phyloP scores from a whole-genome alignment of 2,329 filamentous ascomycete genomes.

The Cadophora luteo-olivacea region DNA sequence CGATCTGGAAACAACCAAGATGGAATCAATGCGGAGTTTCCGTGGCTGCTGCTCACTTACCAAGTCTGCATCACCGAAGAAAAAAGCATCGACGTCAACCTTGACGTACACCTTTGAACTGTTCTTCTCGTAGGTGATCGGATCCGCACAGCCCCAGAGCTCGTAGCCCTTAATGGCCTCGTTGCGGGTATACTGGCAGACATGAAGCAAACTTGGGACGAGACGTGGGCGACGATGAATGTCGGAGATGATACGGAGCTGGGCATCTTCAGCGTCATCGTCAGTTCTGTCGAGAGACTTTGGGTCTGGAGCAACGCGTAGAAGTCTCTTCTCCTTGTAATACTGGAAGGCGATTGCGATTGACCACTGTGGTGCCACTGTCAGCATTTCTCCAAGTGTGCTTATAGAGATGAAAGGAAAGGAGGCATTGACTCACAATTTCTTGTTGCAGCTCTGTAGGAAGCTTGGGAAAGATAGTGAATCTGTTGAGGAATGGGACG shows the following conservation, averaged over 20 bases:
- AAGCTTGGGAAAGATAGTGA: slow-evolving; percentile 7
- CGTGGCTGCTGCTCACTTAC: background rate
- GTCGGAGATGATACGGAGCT: slow-evolving; percentile 15
- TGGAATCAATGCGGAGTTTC: background rate
- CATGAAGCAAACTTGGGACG: slow-evolving; percentile 17
- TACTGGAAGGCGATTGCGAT: slow-evolving; percentile 2
- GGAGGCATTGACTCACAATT: background rate
- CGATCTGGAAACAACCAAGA: background rate
- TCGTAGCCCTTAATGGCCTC: slow-evolving; percentile 16
- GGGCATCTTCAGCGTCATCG: background rate
- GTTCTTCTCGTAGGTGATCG: background rate
- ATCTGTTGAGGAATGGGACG: background rate
- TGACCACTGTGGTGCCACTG: background rate
- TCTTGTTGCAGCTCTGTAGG: slow-evolving; percentile 6
- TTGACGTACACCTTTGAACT: slow-evolving; percentile 19
- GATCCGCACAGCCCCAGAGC: slow-evolving; percentile 14
- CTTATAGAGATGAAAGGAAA: background rate
- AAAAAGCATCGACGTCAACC: slow-evolving; percentile 17
- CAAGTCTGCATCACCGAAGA: slow-evolving; percentile 13
- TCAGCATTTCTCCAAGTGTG: background rate
- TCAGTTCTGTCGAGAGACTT: background rate
- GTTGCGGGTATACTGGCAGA: slow-evolving; percentile 10
- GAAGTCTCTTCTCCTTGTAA: slow-evolving; percentile 17
- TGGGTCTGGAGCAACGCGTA: slow-evolving; percentile 8
- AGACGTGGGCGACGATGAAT: slow-evolving; percentile 4